Conservation (phyloP, 2,329 filamentous ascomycete genomes). For the Tolypocladium cylindrosporum region DNA sequence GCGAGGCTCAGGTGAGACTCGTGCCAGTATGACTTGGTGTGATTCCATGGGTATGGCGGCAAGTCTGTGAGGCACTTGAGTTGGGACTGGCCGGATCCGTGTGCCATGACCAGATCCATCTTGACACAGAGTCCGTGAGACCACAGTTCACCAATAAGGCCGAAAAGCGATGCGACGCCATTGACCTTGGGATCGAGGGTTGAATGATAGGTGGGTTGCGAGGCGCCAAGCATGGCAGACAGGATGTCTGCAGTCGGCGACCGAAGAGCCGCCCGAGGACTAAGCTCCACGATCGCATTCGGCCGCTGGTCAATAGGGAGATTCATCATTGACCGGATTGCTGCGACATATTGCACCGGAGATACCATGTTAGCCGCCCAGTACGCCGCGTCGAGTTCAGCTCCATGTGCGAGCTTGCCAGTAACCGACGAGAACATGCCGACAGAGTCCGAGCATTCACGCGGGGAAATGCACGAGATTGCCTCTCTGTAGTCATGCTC, state of each 20-base stretch:
- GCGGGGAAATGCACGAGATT: conserved; percentile 12
- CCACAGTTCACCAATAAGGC: conserved; percentile 27
- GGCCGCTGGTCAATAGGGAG: conserved; percentile 16
- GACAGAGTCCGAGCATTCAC: conserved; percentile 6
- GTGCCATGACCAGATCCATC: conserved; percentile 19
- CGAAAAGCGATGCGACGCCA: conserved; percentile 16
- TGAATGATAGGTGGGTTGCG: conserved; percentile 13
- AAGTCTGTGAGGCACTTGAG: conserved; percentile 32
- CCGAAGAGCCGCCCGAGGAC: conserved; percentile 26
- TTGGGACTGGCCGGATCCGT: conserved; percentile 2
- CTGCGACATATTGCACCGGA: conserved; percentile 32
- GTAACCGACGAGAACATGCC: conserved; percentile 33
- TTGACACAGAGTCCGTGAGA: conserved; percentile 19
- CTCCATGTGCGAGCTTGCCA: conserved; percentile 13
- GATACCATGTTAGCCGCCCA: conserved; percentile 37
- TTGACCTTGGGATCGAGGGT: conserved; percentile 15
- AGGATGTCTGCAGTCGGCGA: conserved; percentile 27
- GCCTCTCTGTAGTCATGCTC: conserved; percentile 23
- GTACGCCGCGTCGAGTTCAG: conserved; percentile 24
- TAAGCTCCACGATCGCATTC: conserved; percentile 29
- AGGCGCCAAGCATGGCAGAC: conserved; percentile 3
- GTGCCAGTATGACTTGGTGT: conserved; percentile 41
- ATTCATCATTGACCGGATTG: conserved; percentile 24
- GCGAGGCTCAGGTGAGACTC: conserved; percentile 36
- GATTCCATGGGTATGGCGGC: conserved; percentile 46